Evolutionary conservation across 1,284 basidiomycete species (phyloP).

Genomic region (Naganishia liquefaciens): DNA sequence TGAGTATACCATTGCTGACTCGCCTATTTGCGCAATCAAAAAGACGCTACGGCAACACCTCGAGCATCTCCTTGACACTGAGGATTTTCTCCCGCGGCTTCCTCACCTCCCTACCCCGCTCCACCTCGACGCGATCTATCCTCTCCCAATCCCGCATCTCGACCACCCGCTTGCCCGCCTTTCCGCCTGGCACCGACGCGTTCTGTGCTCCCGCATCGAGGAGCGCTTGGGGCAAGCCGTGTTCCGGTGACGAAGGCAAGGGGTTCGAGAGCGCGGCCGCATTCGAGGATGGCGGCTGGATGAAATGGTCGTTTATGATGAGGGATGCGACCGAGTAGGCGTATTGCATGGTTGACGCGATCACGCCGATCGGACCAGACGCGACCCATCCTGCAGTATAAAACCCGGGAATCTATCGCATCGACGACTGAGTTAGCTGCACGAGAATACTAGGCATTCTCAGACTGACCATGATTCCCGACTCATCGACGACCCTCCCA

Average conservation of each 20-base stretch:
- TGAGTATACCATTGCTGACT: too few relatives aligned
- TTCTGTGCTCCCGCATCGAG: conserved; percentile 36
- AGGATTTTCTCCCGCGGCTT: conserved; percentile 52
- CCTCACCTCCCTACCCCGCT: conserved; percentile 38
- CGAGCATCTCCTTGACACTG: conserved; percentile 63
- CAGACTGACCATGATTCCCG: conserved; percentile 47
- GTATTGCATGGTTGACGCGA: conserved; percentile 92
- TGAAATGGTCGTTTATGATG: conserved; percentile 45
- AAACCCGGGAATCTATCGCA: conserved; percentile 60
- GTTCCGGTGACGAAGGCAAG: conserved; percentile 9
- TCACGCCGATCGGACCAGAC: conserved; percentile 85
- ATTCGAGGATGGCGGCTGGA: conserved; percentile 13
- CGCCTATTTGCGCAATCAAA: too few relatives aligned
- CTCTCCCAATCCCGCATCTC: conserved; percentile 45
- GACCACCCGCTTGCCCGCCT: conserved; percentile 40
- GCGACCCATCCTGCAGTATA: conserved; percentile 95
- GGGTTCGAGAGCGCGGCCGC: neutral
- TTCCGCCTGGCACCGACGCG: conserved; percentile 29
- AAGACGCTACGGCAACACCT: conserved; percentile 43
- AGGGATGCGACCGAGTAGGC: conserved; percentile 63
- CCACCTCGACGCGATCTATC: conserved; percentile 46
- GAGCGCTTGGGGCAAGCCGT: conserved; percentile 37
- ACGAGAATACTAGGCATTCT: too few relatives aligned
- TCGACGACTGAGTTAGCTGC: too few relatives aligned
- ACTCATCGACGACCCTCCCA: conserved; percentile 50